Percentiles rank a stretch among this genome's conserved stretches.
Conservation (phyloP, 441 rosid genomes). For the Biscutella laevigata region DNA sequence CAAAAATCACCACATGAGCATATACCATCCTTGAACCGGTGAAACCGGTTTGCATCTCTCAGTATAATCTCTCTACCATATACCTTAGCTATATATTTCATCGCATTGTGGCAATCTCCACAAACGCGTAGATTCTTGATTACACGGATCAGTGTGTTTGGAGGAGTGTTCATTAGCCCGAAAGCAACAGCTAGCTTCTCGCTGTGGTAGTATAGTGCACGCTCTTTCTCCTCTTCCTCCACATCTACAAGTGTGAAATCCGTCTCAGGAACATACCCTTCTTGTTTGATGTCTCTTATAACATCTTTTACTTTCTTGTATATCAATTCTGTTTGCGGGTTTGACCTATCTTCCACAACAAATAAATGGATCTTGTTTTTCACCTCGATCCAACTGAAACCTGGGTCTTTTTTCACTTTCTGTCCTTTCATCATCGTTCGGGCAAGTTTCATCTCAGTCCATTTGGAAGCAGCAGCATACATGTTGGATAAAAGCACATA, state of each 20-base stretch:
- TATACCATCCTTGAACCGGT: constrained; percentile 27
- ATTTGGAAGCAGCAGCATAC: constrained; percentile 34
- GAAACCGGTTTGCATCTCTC: constrained; percentile 39
- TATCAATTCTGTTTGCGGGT: constrained; percentile 22
- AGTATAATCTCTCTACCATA: constrained; percentile 29
- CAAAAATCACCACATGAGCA: constrained; percentile 39
- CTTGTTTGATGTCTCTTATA: constrained; percentile 32
- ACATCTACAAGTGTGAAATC: constrained; percentile 31
- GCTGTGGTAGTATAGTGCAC: constrained; percentile 29
- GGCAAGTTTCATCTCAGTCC: constrained; percentile 32
- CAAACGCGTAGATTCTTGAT: constrained; percentile 41
- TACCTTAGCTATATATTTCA: constrained; percentile 31
- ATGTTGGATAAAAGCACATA: constrained; percentile 38
- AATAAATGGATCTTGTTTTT: constrained; percentile 33
- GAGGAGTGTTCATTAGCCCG: constrained; percentile 33
- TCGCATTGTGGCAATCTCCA: constrained; percentile 37
- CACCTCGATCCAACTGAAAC: constrained; percentile 38
- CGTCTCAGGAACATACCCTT: constrained; percentile 34
- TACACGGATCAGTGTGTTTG: constrained; percentile 27
- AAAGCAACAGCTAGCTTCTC: constrained; percentile 40
- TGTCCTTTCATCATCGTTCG: constrained; percentile 30
- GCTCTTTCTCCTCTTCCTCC: constrained; percentile 38
- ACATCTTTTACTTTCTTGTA: constrained; percentile 27
- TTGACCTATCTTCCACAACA: constrained; percentile 36
- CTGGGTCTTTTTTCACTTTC: constrained; percentile 35